Conservation (phyloP, 805 yeast genomes). For the Teunomyces tritomae region DNA sequence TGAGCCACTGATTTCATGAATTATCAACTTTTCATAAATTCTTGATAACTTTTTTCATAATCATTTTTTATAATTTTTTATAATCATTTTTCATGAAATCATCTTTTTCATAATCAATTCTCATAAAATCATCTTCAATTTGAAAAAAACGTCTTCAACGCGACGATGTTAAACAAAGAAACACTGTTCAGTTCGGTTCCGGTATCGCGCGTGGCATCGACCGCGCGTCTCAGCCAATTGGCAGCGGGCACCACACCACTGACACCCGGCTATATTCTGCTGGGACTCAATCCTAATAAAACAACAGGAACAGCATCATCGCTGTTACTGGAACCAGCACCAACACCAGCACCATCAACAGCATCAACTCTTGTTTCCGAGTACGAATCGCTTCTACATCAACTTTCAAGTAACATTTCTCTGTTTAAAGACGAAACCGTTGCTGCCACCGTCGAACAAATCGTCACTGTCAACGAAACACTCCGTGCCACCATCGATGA, state of each 20-base stretch:
- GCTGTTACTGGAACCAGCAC: not conserved
- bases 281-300: conserved; percentile 35
- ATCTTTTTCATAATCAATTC: no score
- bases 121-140: no score
- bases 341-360: no score
- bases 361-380: conserved; percentile 17
- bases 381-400: conserved; percentile 28
- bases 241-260: conserved; percentile 21
- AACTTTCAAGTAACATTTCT: conserved; percentile 28
- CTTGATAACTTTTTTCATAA: no score
- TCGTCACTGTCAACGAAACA: conserved; percentile 26
- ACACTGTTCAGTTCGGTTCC: conserved; percentile 31
- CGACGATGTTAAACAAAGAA: conserved; percentile 20
- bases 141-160: not conserved
- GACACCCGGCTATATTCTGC: conserved; percentile 30
- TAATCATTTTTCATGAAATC: no score
- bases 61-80: no score
- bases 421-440: conserved; percentile 34
- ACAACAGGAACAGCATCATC: not conserved
- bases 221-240: conserved; percentile 28
- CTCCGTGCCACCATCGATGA: conserved; percentile 23
- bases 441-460: conserved; percentile 18
- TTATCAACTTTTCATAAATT: no score
- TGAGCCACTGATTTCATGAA: conserved; percentile 40
- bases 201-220: conserved; percentile 35